phyloP scores from a whole-genome alignment of 768 basidiomycete genomes.

The Pisolithus orientalis region DNA sequence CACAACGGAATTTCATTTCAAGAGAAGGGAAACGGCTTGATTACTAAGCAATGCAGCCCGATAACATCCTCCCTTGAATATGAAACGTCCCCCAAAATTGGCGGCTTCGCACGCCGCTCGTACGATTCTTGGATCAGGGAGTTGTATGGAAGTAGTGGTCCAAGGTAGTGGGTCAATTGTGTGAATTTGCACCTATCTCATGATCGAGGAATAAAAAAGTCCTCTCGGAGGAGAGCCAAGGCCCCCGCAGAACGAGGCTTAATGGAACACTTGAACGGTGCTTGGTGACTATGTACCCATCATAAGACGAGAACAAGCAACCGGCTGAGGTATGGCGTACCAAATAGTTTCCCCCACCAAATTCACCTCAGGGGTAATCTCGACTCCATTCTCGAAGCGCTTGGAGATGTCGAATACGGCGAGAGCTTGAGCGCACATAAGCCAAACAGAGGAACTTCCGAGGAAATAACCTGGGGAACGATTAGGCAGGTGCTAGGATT shows the following conservation, averaged over 20 bases:
- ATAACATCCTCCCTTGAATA: too few species aligned
- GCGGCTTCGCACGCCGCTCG: too few species aligned
- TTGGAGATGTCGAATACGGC: constrained; percentile 40
- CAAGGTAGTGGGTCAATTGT: too few species aligned
- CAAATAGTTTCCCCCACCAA: constrained; percentile 37
- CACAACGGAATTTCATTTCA: too few species aligned
- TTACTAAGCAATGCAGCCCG: too few species aligned
- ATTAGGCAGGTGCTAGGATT: neutral
- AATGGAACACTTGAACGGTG: constrained; percentile 34
- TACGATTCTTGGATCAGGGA: too few species aligned
- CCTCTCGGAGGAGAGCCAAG: constrained; percentile 3
- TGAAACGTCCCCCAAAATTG: too few species aligned
- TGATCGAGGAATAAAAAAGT: neutral
- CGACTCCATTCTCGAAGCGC: constrained; percentile 33
- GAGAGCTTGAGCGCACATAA: constrained; percentile 31
- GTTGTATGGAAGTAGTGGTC: too few species aligned
- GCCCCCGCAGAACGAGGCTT: constrained; percentile 45
- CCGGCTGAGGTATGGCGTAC: constrained; percentile 17
- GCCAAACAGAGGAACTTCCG: constrained; percentile 24
- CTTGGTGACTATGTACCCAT: constrained; percentile 43
- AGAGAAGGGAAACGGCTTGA: too few species aligned
- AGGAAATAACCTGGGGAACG: constrained; percentile 20
- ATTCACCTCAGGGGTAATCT: constrained; percentile 40
- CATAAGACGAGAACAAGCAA: constrained; percentile 22
- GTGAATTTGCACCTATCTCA: too few species aligned